These are phyloP conservation scores for Leptomonas pyrrhocoris DNA, from an alignment of 208 protist species.

Conservation along the genomic window DNA sequence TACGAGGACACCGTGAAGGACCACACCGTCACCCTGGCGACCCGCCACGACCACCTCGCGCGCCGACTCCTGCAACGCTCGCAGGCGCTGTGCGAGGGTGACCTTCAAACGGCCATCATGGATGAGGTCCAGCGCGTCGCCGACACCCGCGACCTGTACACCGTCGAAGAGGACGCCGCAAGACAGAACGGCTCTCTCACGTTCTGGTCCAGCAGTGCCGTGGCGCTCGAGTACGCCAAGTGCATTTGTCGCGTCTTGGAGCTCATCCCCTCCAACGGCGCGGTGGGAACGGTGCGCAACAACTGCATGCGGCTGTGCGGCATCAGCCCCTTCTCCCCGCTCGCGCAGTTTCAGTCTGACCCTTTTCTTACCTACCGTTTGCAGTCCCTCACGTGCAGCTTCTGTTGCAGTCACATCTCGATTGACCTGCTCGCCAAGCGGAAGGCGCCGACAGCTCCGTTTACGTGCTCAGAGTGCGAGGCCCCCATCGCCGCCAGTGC, in stretches of 20 bases:
- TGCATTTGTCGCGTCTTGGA: slow-evolving; percentile 70
- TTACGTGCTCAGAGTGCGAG: slow-evolving; percentile 74
- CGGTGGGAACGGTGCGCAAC: slow-evolving; percentile 75
- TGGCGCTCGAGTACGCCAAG: slow-evolving; percentile 86
- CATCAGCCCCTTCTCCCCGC: slow-evolving; percentile 84
- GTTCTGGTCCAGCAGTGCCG: slow-evolving; percentile 42
- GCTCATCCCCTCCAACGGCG: slow-evolving; percentile 68
- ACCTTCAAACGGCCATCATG: slow-evolving; percentile 76
- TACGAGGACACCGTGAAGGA: slow-evolving; percentile 53
- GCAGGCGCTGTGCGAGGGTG: slow-evolving; percentile 52
- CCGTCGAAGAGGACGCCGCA: slow-evolving; percentile 45
- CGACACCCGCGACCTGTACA: slow-evolving; percentile 64
- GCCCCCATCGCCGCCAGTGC: slow-evolving; percentile 61
- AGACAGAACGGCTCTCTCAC: slow-evolving; percentile 17
- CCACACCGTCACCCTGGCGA: slow-evolving; percentile 71
- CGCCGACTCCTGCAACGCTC: slow-evolving; percentile 36
- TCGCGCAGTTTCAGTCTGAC: slow-evolving; percentile 49
- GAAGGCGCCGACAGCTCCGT: slow-evolving; percentile 29
- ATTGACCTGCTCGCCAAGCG: slow-evolving; percentile 60
- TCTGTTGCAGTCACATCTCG: slow-evolving; percentile 71
- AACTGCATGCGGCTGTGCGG: slow-evolving; percentile 89
- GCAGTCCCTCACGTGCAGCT: slow-evolving; percentile 66
- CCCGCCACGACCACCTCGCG: slow-evolving; percentile 58
- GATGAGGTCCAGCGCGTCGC: slow-evolving; percentile 75
- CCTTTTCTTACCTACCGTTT: slow-evolving; percentile 43